Evolutionary conservation across 225 moss, liverwort and hornwort species (phyloP), one percentile per base, ranked within the genome.

Genomic region (Marchantia polymorpha): DNA sequence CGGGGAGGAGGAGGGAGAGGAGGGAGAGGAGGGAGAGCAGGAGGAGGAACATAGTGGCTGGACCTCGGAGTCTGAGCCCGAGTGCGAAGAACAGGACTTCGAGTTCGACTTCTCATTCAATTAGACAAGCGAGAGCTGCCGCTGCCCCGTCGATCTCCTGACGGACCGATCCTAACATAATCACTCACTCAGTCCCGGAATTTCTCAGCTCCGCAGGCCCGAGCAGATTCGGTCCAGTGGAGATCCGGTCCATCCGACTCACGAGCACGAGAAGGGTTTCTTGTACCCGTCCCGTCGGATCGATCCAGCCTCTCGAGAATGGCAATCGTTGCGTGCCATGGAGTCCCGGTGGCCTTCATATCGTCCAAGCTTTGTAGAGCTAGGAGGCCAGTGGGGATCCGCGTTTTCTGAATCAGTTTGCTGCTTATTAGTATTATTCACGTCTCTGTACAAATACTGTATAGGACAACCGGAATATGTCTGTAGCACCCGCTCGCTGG

Each of bases 11-110:
- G 75, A 58, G 75, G 5, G 59, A 12, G 31, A 59, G 30, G 59
- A 59, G 77, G 3, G 14, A 30, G 56, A 65, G 25, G 50, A 50
- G 7, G 64, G 12, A 13, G 64, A 64, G 14, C 12, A 77, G 25
- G 64, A 50, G 7, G 12, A 75, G 59, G 12, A 30, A 39, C 75
- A 75, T 27, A 75, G 11, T 27, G 64, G 25, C 19, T 77, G 77
- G 77, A 13, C 22, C 4, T 50, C 50, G 0, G 77, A 77, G 20
- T 77, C 77, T 1, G 77, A 77, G 23, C 66, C 77, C 0, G 54
- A 55, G 15, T 53, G 17, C 16, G 68, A n/a, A n/a, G n/a, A n/a
- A n/a, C n/a, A n/a, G n/a, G n/a, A 39, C 13, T 69, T 14, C 3
- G 68, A 30, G 2, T 0, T 7, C 19, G 23, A 25, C 26, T 23